A percentile compares a stretch with the other conserved stretches of the same genome.
These are phyloP conservation scores for Lactarius sanguifluus DNA, from an alignment of 768 basidiomycete genomes.

Conservation along the genomic window DNA sequence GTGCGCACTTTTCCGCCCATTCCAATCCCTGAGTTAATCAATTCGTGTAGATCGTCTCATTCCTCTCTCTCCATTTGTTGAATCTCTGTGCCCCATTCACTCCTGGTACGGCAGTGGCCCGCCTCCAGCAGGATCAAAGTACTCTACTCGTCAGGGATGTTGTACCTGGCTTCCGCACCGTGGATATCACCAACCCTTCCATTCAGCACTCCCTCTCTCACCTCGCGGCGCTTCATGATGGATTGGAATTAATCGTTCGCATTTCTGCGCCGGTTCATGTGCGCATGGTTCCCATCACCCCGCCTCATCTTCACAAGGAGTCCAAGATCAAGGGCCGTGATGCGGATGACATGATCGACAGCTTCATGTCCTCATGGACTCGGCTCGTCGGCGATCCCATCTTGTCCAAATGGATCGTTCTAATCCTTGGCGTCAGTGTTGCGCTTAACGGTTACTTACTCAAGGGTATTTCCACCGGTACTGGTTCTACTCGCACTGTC, in stretches of 20 bases:
- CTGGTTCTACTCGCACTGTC: slow-evolving; percentile 35
- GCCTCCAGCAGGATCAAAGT: slow-evolving; percentile 42
- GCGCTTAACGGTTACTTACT: slow-evolving; percentile 91
- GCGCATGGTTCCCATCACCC: slow-evolving; percentile 42
- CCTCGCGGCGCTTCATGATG: slow-evolving; percentile 36
- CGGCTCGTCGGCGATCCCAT: slow-evolving; percentile 91
- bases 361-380: slow-evolving; percentile 91
- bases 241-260: slow-evolving; percentile 52
- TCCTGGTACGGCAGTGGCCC: slow-evolving; percentile 50
- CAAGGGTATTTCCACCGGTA: slow-evolving; percentile 72
- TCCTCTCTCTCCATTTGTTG: slow-evolving; percentile 86
- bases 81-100: slow-evolving; percentile 93
- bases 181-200: slow-evolving; percentile 67
- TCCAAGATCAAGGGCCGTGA: slow-evolving; percentile 12
- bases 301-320: slow-evolving; percentile 29
- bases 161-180: slow-evolving; percentile 44
- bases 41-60: slow-evolving; percentile 69
- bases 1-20: slow-evolving; percentile 42
- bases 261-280: slow-evolving; percentile 61
- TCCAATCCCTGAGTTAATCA: slow-evolving; percentile 11
- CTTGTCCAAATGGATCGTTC: slow-evolving; percentile 92
- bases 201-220: slow-evolving; percentile 47
- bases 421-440: slow-evolving; percentile 81
- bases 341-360: slow-evolving; percentile 62
- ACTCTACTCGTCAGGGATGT: slow-evolving; percentile 32